Evolutionary conservation across 805 yeast species (phyloP).

Genomic region (Lipomyces mesembrius): DNA sequence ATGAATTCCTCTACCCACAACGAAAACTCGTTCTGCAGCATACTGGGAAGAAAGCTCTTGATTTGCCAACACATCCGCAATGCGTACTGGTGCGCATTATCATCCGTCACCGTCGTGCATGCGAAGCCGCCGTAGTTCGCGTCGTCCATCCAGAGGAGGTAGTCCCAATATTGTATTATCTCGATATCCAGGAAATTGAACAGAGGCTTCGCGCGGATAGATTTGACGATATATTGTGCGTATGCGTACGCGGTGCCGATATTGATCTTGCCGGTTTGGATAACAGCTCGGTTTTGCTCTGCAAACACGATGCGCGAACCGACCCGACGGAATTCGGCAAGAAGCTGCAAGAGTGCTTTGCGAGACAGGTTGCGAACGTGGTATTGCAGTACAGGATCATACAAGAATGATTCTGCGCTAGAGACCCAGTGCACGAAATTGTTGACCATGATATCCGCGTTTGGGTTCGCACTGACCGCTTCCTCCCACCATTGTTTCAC

Average conservation of each 20-base stretch:
- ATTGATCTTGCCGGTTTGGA: slow-evolving; percentile 73
- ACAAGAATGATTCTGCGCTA: slow-evolving; percentile 69
- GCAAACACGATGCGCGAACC: slow-evolving; percentile 85
- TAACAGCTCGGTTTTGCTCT: slow-evolving; percentile 70
- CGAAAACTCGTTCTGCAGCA: slow-evolving; percentile 80
- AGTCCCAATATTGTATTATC: slow-evolving; percentile 84
- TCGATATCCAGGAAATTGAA: slow-evolving; percentile 80
- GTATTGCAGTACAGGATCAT: slow-evolving; percentile 78
- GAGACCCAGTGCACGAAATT: slow-evolving; percentile 86
- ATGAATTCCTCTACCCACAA: slow-evolving; percentile 83
- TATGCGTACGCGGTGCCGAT: slow-evolving; percentile 91
- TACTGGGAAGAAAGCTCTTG: slow-evolving; percentile 68
- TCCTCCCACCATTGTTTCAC: slow-evolving; percentile 94
- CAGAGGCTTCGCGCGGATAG: slow-evolving; percentile 77
- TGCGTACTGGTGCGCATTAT: slow-evolving; percentile 21
- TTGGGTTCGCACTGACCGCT: slow-evolving; percentile 66
- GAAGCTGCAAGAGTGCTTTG: slow-evolving; percentile 77
- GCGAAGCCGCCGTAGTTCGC: slow-evolving; percentile 79
- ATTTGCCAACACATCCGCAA: slow-evolving; percentile 80
- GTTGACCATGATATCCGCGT: slow-evolving; percentile 84
- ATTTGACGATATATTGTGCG: slow-evolving; percentile 78
- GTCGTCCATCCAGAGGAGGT: slow-evolving; percentile 94
- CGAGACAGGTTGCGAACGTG: slow-evolving; percentile 87
- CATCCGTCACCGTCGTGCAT: slow-evolving; percentile 48
- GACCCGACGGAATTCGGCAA: slow-evolving; percentile 75